Evolutionary conservation across 805 yeast genomes (phyloP), one percentile per base, ranked within the genome.

Genomic region (Candida chauliodis): DNA sequence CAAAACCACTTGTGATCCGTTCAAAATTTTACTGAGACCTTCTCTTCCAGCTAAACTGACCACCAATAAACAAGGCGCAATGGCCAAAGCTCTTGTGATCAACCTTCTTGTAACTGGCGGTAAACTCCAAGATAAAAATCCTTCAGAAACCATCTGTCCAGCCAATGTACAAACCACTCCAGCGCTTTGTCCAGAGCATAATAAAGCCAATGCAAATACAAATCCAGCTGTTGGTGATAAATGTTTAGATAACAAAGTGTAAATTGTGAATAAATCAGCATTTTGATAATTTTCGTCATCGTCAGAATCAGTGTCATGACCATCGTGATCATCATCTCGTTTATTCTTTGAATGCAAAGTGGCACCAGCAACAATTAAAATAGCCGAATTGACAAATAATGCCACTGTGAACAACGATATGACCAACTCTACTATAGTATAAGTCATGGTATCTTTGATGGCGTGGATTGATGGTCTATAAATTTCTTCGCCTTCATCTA

Each of bases 131-230:
- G 75, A 69, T 18, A 87, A 69, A 51, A 88, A 90, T 1, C 97
- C 97, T 58, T 89, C 96, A 52, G 87, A 79, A 7, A 89, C 95
- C 79, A 87, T 86, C 57, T 89, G 96, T 25, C 96, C 95, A 2
- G 96, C 90, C 51, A 90, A 72, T 0, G 96, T 90, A 55, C 95
- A 89, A 14, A 89, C 95, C 27, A 91, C 85, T 29, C 96, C 96
- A 2, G 96, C 96, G 51, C 93, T 82, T 54, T 89, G 91, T n/a
- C 97, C 97, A 10, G 91, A 81, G 55, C 85, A 89, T 32, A 89
- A 66, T 61, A 89, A 75, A 1, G 96, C 96, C 35, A 88, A 61
- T 0, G 96, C 96, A 68, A 90, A 89, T 0, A 89, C 81, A 8
- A 85, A 66, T 5, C 95, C 97, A 0, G 96, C 97, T 5, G 89